Evolutionary conservation across 2,329 filamentous ascomycete genomes (phyloP).

Genomic region (Byssoonygena ceratinophila): DNA sequence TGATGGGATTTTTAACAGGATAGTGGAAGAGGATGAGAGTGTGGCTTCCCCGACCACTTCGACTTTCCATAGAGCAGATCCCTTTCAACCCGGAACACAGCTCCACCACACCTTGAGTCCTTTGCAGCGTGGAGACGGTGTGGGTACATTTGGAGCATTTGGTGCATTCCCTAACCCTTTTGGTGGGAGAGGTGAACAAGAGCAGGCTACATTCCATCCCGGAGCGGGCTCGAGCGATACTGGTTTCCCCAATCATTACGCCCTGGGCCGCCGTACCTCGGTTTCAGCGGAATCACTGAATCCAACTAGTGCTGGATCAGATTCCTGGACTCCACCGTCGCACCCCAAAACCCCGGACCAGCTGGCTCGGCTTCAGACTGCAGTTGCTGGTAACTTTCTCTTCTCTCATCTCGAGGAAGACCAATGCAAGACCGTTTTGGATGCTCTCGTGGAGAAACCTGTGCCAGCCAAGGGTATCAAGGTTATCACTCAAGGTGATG

Average conservation of each 20-base stretch:
- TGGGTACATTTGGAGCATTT: conserved; percentile 13
- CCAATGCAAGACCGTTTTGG: conserved; percentile 74
- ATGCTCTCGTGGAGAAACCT: conserved; percentile 85
- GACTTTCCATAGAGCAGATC: conserved; percentile 42
- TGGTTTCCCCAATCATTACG: conserved; percentile 74
- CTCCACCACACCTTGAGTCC: background rate
- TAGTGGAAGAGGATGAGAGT: conserved; percentile 71
- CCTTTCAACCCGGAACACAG: conserved; percentile 14
- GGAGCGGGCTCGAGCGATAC: background rate
- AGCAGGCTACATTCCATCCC: background rate
- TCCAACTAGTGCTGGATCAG: conserved; percentile 68
- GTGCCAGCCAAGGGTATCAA: conserved; percentile 84
- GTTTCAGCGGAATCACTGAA: conserved; percentile 95
- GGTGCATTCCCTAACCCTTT: conserved; percentile 29
- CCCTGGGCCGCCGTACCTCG: conserved; percentile 83
- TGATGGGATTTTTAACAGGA: conserved; percentile 44
- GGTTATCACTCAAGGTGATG: conserved; percentile 91
- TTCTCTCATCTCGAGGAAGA: conserved; percentile 94
- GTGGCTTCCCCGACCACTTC: conserved; percentile 64
- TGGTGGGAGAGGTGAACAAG: conserved; percentile 1
- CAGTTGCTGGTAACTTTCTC: conserved; percentile 82
- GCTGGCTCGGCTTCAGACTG: conserved; percentile 62
- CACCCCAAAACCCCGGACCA: conserved; percentile 78
- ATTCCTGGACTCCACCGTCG: conserved; percentile 80
- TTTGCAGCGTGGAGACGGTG: conserved; percentile 15